Conservation (phyloP, 257 asterid genomes). For the Primulina huaijiensis region DNA sequence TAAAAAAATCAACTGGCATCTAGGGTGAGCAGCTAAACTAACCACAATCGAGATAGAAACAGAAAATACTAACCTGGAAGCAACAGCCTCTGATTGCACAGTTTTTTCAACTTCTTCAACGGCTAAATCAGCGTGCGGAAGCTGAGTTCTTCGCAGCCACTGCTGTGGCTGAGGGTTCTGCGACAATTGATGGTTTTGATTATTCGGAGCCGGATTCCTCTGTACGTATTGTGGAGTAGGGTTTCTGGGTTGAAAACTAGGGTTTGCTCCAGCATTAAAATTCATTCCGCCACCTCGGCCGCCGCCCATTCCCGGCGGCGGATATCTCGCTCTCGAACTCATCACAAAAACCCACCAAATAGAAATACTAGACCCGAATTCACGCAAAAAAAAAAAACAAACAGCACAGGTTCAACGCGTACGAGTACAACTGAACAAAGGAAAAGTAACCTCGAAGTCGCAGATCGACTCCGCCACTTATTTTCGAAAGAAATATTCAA, state of each 20-base stretch:
- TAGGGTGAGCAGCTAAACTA: neutral
- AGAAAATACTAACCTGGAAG: slow-evolving; percentile 45
- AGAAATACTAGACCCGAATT: slow-evolving; percentile 16
- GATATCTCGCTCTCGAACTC: slow-evolving; percentile 72
- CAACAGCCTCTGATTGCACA: slow-evolving; percentile 60
- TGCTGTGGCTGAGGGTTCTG: slow-evolving; percentile 62
- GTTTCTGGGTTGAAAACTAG: slow-evolving; percentile 57
- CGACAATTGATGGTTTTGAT: slow-evolving; percentile 46
- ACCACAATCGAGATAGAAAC: slow-evolving; percentile 1
- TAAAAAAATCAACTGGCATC: slow-evolving; percentile 11
- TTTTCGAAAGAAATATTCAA: neutral
- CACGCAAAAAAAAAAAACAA: slow-evolving; percentile 17
- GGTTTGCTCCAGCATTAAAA: slow-evolving; percentile 49
- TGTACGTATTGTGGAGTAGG: slow-evolving; percentile 61
- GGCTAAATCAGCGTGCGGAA: slow-evolving; percentile 39
- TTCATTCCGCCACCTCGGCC: slow-evolving; percentile 54
- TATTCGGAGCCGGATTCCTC: slow-evolving; percentile 47
- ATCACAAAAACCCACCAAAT: slow-evolving; percentile 35
- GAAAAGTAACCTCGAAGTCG: slow-evolving; percentile 17
- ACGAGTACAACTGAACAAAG: slow-evolving; percentile 6
- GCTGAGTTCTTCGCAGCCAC: slow-evolving; percentile 69
- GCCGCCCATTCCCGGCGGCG: slow-evolving; percentile 82
- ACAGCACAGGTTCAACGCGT: slow-evolving; percentile 17
- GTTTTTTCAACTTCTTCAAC: slow-evolving; percentile 72
- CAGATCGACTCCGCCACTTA: slow-evolving; percentile 10